A percentile compares a stretch with the other conserved stretches of the same genome.
These are phyloP conservation scores for Camellia granthamiana DNA, from an alignment of 148 eudicot species.

Conservation along the genomic window DNA sequence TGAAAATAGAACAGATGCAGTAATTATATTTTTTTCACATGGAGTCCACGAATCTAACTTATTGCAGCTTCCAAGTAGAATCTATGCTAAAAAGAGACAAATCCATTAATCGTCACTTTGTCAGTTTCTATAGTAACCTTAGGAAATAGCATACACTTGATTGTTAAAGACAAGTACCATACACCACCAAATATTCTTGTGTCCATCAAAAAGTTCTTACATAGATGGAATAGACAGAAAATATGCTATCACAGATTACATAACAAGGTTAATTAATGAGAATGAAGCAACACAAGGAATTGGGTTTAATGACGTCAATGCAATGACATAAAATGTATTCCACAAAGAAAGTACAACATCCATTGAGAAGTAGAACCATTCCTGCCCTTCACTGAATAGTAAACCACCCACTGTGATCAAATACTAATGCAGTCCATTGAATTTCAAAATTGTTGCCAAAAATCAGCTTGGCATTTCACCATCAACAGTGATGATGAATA, in stretches of 20 bases:
- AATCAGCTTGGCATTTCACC: neutral
- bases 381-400: neutral
- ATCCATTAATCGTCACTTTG: neutral
- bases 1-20: slow-evolving; percentile 13
- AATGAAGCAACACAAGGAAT: neutral
- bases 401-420: neutral
- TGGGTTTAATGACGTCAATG: neutral
- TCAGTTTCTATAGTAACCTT: neutral
- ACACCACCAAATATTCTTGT: neutral
- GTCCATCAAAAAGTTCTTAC: neutral
- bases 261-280: neutral
- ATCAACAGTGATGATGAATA: neutral
- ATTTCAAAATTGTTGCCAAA: neutral
- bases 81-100: neutral
- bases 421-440: neutral
- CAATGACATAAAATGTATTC: neutral
- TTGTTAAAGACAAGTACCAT: no score
- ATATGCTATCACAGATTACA: neutral
- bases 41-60: neutral
- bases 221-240: neutral
- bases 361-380: neutral
- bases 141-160: neutral
- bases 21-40: neutral
- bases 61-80: neutral
- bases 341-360: neutral